These are phyloP conservation scores for Sordariomycetes sp. DNA, from an alignment of 2,329 filamentous ascomycete species.

Conservation along the genomic window DNA sequence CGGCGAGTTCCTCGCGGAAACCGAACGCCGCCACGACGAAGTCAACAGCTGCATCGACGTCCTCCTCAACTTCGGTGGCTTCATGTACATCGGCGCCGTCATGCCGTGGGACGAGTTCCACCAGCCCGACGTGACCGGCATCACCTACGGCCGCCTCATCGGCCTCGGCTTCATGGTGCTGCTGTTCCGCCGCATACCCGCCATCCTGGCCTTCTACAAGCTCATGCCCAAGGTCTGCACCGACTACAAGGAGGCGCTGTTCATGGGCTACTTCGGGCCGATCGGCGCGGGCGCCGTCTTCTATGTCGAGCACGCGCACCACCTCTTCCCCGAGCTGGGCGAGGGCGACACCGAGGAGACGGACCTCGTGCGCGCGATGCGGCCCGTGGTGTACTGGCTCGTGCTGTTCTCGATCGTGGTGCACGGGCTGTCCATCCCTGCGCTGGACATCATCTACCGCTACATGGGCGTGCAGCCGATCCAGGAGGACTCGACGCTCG, in stretches of 20 bases:
- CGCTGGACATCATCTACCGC: conserved; percentile 25
- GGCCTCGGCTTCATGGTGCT: conserved; percentile 40
- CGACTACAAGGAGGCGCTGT: conserved; percentile 45
- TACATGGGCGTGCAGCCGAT: conserved; percentile 27
- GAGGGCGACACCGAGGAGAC: conserved; percentile 22
- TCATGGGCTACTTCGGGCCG: conserved; percentile 62
- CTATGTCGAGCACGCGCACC: conserved; percentile 45
- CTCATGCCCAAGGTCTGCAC: conserved; percentile 40
- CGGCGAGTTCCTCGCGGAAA: conserved; percentile 43
- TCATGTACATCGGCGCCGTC: conserved; percentile 46
- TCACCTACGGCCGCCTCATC: conserved; percentile 38
- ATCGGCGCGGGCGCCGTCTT: conserved; percentile 71
- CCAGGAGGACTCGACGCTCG: conserved; percentile 26
- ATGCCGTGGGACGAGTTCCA: conserved; percentile 47
- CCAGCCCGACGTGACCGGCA: conserved; percentile 36
- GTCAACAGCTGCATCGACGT: conserved; percentile 49
- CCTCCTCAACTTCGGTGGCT: conserved; percentile 48
- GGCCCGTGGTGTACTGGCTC: conserved; percentile 29
- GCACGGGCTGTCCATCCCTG: conserved; percentile 36
- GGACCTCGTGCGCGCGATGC: conserved; percentile 22
- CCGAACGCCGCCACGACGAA: conserved; percentile 45
- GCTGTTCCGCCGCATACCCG: conserved; percentile 44
- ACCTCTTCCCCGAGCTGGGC: conserved; percentile 25
- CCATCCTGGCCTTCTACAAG: conserved; percentile 41
- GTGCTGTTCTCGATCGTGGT: conserved; percentile 31